Conservation (phyloP, 768 basidiomycete species). For the Pilatotrama ljubarskyi region DNA sequence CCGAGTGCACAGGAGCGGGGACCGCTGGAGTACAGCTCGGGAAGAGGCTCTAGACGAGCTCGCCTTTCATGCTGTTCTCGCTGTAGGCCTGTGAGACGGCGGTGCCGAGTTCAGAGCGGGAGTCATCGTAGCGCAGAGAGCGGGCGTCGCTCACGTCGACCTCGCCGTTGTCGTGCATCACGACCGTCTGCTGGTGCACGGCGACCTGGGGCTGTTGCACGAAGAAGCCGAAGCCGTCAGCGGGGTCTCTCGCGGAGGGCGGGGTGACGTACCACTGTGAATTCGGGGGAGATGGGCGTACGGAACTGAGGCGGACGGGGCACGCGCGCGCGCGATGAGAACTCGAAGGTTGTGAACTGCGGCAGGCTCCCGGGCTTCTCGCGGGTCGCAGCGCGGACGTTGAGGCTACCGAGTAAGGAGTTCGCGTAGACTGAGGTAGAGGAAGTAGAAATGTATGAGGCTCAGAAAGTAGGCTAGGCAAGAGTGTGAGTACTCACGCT, state of each 20-base stretch:
- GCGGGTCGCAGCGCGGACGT: background rate
- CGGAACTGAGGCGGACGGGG: slow-evolving; percentile 1
- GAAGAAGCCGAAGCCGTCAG: too few relatives aligned
- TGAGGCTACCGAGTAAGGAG: slow-evolving; percentile 8
- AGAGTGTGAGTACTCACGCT: background rate
- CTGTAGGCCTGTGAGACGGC: background rate
- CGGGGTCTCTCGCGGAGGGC: background rate
- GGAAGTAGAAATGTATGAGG: background rate
- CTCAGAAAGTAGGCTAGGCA: background rate
- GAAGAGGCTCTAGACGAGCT: slow-evolving; percentile 1
- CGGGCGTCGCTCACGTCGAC: background rate
- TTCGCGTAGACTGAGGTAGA: slow-evolving; percentile 2
- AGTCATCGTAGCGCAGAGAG: background rate
- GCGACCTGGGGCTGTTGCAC: background rate
- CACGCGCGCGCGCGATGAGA: background rate
- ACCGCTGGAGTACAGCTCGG: background rate
- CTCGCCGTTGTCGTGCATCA: slow-evolving; percentile 9
- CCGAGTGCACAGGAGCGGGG: background rate
- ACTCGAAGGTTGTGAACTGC: background rate
- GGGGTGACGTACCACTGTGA: background rate
- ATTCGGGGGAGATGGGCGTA: background rate
- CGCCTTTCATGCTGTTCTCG: slow-evolving; percentile 3
- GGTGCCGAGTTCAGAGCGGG: background rate
- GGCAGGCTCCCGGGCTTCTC: background rate
- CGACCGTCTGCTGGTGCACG: slow-evolving; percentile 11